A percentile compares a stretch with the other conserved stretches of the same genome.
Evolutionary conservation across 1,284 basidiomycete species (phyloP).

Genomic region (Apiotrichum akiyoshidainum): DNA sequence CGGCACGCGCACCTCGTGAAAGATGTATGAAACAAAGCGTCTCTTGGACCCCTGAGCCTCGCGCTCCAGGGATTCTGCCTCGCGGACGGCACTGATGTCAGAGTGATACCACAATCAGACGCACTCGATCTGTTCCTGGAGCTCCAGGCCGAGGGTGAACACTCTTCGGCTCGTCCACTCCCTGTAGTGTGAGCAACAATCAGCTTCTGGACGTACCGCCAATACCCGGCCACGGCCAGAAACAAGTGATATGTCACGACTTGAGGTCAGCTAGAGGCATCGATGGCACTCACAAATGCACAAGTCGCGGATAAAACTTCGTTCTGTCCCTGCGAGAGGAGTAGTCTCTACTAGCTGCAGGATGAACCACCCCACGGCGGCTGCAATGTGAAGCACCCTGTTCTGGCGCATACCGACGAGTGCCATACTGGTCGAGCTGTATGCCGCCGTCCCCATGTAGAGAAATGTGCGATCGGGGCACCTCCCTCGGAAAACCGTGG

Average conservation of each 20-base stretch:
- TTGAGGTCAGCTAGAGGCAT: constrained; percentile 2
- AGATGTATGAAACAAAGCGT: constrained; percentile 70
- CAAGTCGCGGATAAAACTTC: constrained; percentile 24
- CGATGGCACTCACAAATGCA: constrained; percentile 38
- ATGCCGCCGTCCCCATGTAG: too few species aligned
- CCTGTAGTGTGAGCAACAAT: neutral
- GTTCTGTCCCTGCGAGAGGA: too few species aligned
- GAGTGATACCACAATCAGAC: neutral
- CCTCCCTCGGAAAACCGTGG: too few species aligned
- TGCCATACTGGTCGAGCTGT: too few species aligned
- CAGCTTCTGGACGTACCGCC: constrained; percentile 6
- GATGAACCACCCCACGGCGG: too few species aligned
- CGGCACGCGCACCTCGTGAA: constrained; percentile 73
- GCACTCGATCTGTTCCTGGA: constrained; percentile 62
- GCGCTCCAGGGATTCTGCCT: constrained; percentile 78
- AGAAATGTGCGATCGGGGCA: too few species aligned
- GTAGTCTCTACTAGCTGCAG: too few species aligned
- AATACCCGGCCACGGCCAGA: constrained; percentile 45
- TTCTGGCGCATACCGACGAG: too few species aligned
- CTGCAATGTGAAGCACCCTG: too few species aligned
- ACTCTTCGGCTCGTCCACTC: constrained; percentile 60
- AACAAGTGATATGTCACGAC: constrained; percentile 45
- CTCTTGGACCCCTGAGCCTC: constrained; percentile 72
- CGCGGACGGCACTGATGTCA: constrained; percentile 64
- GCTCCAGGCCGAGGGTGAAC: constrained; percentile 63